These are phyloP conservation scores for Micractinium sp. DNA, from an alignment of 139 green algal species.

Conservation along the genomic window DNA sequence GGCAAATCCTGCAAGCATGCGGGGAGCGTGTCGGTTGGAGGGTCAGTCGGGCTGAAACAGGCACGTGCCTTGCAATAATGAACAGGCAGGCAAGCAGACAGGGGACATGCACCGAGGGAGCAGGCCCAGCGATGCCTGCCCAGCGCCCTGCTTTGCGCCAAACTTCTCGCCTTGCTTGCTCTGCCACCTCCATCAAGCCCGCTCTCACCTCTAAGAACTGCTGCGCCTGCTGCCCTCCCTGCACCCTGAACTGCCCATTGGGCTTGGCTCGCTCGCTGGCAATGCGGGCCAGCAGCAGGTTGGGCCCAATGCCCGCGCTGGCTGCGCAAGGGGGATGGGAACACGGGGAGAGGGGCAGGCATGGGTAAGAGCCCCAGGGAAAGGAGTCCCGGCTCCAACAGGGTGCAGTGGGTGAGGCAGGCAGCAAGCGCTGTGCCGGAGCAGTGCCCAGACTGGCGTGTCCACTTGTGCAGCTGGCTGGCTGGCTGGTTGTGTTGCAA, in stretches of 20 bases:
- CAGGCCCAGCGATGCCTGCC: no score
- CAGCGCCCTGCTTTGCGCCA: no score
- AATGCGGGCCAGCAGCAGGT: conserved; percentile 79
- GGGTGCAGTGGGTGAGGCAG: not conserved
- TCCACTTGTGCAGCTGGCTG: no score
- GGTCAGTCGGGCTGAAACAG: no score
- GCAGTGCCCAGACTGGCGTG: no score
- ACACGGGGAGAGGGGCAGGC: not conserved
- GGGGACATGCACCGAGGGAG: no score
- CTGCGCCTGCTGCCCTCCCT: not conserved
- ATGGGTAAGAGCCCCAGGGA: not conserved
- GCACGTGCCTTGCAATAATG: no score
- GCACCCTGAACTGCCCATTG: conserved; percentile 55
- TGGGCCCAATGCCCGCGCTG: conserved; percentile 69
- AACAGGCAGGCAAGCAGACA: no score
- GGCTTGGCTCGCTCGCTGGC: conserved; percentile 71
- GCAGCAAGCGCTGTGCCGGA: no score
- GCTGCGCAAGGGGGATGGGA: not conserved
- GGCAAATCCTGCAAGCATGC: conserved; percentile 52
- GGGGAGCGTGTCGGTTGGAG: no score
- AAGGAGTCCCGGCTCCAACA: not conserved
- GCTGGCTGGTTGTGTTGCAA: no score
- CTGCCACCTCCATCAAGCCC: not conserved
- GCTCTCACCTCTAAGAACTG: not conserved
- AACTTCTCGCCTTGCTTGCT: no score